Evolutionary conservation across 75 land plant genomes (phyloP).

Genomic region (Pinus albicaulis): DNA sequence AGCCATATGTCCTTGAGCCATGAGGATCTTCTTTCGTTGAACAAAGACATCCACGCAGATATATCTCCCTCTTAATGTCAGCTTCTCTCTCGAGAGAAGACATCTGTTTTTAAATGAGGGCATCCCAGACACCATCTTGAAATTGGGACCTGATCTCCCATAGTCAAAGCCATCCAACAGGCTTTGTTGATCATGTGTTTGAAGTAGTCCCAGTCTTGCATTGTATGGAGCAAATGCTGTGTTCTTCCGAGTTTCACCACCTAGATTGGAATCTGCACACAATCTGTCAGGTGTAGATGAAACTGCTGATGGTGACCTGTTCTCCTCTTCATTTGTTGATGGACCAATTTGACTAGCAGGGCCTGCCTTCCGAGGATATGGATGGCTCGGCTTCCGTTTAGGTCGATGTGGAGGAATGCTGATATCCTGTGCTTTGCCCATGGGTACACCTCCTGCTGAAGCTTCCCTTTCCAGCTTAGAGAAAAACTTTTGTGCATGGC

Average conservation of each 20-base stretch:
- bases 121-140: too few relatives aligned
- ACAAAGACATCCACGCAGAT: too few relatives aligned
- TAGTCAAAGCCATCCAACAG: too few relatives aligned
- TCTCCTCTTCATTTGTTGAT: slow-evolving; percentile 23
- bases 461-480: slow-evolving; percentile 94
- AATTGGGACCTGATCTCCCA: too few relatives aligned
- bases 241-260: slow-evolving; percentile 1
- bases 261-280: background rate
- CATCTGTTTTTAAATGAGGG: too few relatives aligned
- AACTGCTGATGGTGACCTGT: slow-evolving; percentile 23
- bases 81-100: too few relatives aligned
- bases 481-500: slow-evolving; percentile 97
- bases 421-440: slow-evolving; percentile 62
- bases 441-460: slow-evolving; percentile 45
- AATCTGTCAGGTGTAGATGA: slow-evolving; percentile 24
- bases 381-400: slow-evolving; percentile 93
- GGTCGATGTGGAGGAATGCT: slow-evolving; percentile 99
- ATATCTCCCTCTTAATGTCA: too few relatives aligned
- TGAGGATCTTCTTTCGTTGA: too few relatives aligned
- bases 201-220: background rate
- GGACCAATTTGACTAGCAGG: slow-evolving; percentile 1
- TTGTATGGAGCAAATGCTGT: slow-evolving; percentile 14
- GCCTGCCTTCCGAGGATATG: slow-evolving; percentile 87
- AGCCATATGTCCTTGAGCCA: too few relatives aligned
- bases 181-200: background rate